Conservation (phyloP, 2,329 filamentous ascomycete species). For the Pseudogymnoascus sp. region DNA sequence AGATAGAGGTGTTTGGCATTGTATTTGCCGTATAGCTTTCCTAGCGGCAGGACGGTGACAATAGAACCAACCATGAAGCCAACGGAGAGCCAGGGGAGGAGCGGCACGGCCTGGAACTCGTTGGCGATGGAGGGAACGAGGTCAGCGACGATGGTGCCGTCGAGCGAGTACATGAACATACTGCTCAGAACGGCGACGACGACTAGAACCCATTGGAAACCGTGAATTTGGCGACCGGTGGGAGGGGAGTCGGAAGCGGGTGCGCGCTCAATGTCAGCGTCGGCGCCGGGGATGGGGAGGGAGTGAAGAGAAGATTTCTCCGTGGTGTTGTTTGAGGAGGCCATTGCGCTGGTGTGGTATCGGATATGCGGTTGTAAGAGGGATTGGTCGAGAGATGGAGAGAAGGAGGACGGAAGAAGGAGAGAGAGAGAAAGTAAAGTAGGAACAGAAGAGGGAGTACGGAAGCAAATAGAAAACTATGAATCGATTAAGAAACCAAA, state of each 20-base stretch:
- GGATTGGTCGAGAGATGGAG: not conserved
- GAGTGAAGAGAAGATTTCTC: not conserved
- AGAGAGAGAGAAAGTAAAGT: not conserved
- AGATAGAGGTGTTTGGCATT: constrained; percentile 13
- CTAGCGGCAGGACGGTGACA: constrained; percentile 43
- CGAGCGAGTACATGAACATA: constrained; percentile 10
- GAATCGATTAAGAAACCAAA: not conserved
- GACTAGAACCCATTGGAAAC: constrained; percentile 42
- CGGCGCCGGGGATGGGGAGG: not conserved
- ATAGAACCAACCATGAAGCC: constrained; percentile 32
- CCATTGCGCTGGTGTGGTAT: not conserved
- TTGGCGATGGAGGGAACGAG: constrained; percentile 22
- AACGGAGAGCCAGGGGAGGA: constrained; percentile 21
- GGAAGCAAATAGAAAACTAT: not conserved
- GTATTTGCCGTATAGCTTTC: constrained; percentile 32
- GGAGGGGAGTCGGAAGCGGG: not conserved
- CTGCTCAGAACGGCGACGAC: constrained; percentile 34
- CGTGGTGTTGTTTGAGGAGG: not conserved
- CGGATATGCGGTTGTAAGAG: not conserved
- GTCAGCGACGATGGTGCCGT: constrained; percentile 17
- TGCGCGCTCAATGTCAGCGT: not conserved
- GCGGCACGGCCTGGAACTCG: constrained; percentile 19
- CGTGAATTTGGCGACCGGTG: not conserved
- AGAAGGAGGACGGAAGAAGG: not conserved
- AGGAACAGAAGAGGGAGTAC: not conserved